Percentiles rank a stretch among this genome's conserved stretches.
These are phyloP conservation scores for Pythium apleroticum DNA, from an alignment of 352 stramenopile genomes.

Conservation along the genomic window DNA sequence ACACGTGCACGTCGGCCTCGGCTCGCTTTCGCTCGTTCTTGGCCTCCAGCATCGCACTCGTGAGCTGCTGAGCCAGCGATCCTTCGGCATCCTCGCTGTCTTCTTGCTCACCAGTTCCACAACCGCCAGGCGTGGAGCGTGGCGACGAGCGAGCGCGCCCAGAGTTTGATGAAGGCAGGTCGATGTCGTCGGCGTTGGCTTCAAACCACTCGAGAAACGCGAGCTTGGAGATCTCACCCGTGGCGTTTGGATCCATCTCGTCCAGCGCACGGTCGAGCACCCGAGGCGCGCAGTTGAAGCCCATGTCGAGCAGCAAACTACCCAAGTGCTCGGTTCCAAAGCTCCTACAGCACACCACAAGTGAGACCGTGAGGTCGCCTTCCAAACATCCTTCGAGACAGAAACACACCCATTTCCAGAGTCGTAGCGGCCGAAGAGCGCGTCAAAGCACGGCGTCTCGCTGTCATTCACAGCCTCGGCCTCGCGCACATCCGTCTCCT, in stretches of 20 bases:
- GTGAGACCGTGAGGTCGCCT: neutral
- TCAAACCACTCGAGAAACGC: conserved; percentile 78
- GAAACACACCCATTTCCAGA: conserved; percentile 34
- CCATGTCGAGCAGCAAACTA: conserved; percentile 66
- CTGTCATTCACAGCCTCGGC: conserved; percentile 35
- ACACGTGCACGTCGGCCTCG: conserved; percentile 54
- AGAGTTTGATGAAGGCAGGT: conserved; percentile 15
- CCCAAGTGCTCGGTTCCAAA: conserved; percentile 65
- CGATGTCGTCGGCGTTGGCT: conserved; percentile 62
- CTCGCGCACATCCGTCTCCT: conserved; percentile 24
- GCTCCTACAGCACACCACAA: conserved; percentile 16
- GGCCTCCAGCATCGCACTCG: conserved; percentile 58
- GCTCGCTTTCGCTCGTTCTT: conserved; percentile 59
- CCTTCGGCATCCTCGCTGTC: conserved; percentile 1
- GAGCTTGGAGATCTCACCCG: conserved; percentile 63
- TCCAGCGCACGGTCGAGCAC: conserved; percentile 60
- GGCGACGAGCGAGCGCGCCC: neutral
- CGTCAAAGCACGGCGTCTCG: conserved; percentile 68
- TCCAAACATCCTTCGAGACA: neutral
- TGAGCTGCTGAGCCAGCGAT: conserved; percentile 15
- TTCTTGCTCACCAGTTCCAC: neutral
- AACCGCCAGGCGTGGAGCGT: neutral
- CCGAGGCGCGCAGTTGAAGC: conserved; percentile 52
- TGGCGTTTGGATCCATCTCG: conserved; percentile 69
- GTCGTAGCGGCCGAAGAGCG: conserved; percentile 53